phyloP scores from a whole-genome alignment of 2,329 filamentous ascomycete genomes.

The Ceratocystiopsis sp. region DNA sequence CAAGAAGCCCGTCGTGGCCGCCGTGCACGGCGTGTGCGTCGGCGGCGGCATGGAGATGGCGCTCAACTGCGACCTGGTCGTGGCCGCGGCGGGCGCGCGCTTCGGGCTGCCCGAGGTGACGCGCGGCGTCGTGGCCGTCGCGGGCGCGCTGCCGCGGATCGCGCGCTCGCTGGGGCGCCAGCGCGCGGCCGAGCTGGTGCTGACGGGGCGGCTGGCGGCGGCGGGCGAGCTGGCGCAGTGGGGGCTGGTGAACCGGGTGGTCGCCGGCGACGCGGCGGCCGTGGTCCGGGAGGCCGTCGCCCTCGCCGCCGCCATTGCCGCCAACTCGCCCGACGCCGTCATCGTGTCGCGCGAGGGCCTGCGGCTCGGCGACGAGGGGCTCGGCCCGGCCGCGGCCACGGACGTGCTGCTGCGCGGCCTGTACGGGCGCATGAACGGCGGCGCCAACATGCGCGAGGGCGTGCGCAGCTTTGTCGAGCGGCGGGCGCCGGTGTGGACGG shows the following conservation, averaged over 20 bases:
- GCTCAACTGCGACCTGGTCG: constrained; percentile 54
- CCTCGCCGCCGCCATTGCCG: constrained; percentile 43
- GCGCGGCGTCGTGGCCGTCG: constrained; percentile 52
- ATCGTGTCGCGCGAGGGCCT: constrained; percentile 58
- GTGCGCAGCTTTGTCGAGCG: constrained; percentile 62
- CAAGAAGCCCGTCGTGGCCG: constrained; percentile 60
- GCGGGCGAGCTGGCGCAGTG: constrained; percentile 44
- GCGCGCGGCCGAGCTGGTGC: constrained; percentile 53
- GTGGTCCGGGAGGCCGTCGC: constrained; percentile 42
- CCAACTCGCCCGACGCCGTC: constrained; percentile 57
- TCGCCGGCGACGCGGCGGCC: constrained; percentile 29
- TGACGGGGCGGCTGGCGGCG: constrained; percentile 42
- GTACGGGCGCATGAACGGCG: constrained; percentile 41
- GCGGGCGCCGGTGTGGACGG: constrained; percentile 49
- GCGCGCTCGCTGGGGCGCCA: constrained; percentile 48
- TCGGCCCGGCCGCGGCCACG: constrained; percentile 47
- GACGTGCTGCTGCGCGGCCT: constrained; percentile 37
- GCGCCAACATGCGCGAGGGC: constrained; percentile 60
- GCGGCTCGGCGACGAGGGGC: constrained; percentile 53
- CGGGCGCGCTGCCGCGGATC: constrained; percentile 52
- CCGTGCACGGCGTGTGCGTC: constrained; percentile 58
- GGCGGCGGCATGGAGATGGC: constrained; percentile 67
- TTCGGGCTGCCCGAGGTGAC: constrained; percentile 59
- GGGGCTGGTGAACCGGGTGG: constrained; percentile 54
- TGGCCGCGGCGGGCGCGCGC: constrained; percentile 38